Evolutionary conservation across 306 rosid species (phyloP).

Genomic region (Rubus parviflorus): DNA sequence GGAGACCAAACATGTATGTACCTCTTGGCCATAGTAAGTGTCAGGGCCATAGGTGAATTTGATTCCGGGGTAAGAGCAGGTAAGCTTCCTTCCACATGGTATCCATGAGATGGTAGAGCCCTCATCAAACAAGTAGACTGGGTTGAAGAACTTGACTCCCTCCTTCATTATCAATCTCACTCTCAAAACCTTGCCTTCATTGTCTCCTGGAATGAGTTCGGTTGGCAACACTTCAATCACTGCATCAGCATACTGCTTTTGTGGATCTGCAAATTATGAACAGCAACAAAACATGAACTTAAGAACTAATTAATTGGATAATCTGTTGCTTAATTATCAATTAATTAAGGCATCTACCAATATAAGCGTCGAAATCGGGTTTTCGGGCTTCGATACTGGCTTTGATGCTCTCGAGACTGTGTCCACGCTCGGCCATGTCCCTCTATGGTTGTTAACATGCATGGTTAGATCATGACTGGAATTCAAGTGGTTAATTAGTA

Average conservation of each 20-base stretch:
- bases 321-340: neutral
- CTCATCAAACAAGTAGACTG: constrained; percentile 94
- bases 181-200: constrained; percentile 88
- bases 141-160: constrained; percentile 74
- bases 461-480: constrained; percentile 15
- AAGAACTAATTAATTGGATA: neutral
- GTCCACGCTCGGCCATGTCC: constrained; percentile 99
- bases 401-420: constrained; percentile 98
- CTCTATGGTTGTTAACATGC: constrained; percentile 51
- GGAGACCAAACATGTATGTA: neutral
- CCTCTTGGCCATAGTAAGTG: constrained; percentile 73
- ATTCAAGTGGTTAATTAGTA: neutral
- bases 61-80: constrained; percentile 99
- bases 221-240: constrained; percentile 98
- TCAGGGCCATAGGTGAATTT: constrained; percentile 91
- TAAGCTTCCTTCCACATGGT: constrained; percentile 98
- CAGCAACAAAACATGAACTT: neutral
- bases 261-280: constrained; percentile 64
- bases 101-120: constrained; percentile 97
- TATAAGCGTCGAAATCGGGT: constrained; percentile 94
- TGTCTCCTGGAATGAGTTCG: constrained; percentile 77
- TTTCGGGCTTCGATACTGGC: constrained; percentile 98
- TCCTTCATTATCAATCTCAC: constrained; percentile 94
- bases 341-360: constrained; percentile 46
- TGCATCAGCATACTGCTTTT: constrained; percentile 95